Percentiles rank a stretch among this genome's conserved stretches.
Evolutionary conservation across 106 monocot species (phyloP).

Genomic region (Allium sativum): DNA sequence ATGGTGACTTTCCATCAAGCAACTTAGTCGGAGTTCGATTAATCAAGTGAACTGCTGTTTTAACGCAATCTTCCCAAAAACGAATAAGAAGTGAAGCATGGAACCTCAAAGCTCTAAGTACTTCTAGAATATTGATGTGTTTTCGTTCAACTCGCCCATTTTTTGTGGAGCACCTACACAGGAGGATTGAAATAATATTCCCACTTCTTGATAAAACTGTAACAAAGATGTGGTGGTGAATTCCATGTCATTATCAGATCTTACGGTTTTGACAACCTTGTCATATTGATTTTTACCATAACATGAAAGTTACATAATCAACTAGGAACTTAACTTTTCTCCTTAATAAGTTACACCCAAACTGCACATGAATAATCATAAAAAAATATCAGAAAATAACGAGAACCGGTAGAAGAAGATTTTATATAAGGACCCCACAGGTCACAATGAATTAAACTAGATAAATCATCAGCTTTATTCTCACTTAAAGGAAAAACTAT

Average conservation of each 20-base stretch:
- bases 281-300: not conserved
- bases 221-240: not conserved
- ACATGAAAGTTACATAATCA: not conserved
- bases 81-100: not conserved
- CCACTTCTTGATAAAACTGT: not conserved
- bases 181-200: not conserved
- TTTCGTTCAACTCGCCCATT: not conserved
- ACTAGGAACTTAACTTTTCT: not conserved
- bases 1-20: not conserved
- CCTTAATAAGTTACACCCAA: not conserved
- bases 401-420: not conserved
- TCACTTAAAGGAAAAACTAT: not conserved
- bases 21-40: not conserved
- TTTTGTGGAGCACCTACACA: not conserved
- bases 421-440: not conserved
- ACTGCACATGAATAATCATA: not conserved
- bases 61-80: not conserved
- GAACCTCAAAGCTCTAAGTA: not conserved
- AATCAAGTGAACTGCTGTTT: not conserved
- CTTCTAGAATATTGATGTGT: not conserved
- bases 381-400: not conserved
- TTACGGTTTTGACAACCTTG: not conserved
- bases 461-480: not conserved
- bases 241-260: not conserved
- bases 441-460: conserved; percentile 1